Base-by-base conservation (phyloP, 2,329 filamentous ascomycete species). In the Drechslerella stenobrocha region DNA sequence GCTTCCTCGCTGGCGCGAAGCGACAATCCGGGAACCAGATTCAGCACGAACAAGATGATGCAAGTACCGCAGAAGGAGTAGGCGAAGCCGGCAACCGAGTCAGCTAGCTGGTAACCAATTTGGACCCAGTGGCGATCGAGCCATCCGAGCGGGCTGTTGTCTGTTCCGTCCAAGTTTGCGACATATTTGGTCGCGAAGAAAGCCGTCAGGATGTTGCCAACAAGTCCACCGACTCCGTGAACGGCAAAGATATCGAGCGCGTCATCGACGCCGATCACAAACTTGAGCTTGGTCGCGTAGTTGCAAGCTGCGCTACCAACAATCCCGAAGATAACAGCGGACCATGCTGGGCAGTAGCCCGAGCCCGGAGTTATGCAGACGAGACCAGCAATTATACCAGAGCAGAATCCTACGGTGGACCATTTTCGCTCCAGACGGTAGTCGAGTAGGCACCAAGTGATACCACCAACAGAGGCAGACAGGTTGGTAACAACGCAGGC, bases 401-500 rank as follows among this genome's bases (percentile, higher is more conserved):
- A 93, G 79, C 90, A 96, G 81, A 95, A 95, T 1, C 90, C 90
- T 23, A 96, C 90, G 1, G 89, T 92, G 0, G 89, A 95, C 87
- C 89, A 96, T 79, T 95, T 95, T 74, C 84, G 83, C 78, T 95
- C 90, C 48, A 96, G 82, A 60, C 90, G 83, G 77, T 95, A 95
- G 76, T 96, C 90, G 61, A 96, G 81, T 20, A 95, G 79, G 76
- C 89, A 93, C 90, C 89, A 95, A 32, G 88, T 93, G 51, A 96
- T 85, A 47, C 90, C 90, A 59, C 89, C 90, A 6, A 90, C 84
- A 65, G 87, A 89, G 32, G 90, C 90, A 22, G 90, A 86, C 26
- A 95, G 79, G 76, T 95, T 93, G 55, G 90, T 95, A 42, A 92
- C 88, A 1, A 92, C 81, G 8, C 87, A 88, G 44, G 90, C 90